These are phyloP conservation scores for Russula compacta DNA, from an alignment of 768 basidiomycete genomes.

Conservation along the genomic window DNA sequence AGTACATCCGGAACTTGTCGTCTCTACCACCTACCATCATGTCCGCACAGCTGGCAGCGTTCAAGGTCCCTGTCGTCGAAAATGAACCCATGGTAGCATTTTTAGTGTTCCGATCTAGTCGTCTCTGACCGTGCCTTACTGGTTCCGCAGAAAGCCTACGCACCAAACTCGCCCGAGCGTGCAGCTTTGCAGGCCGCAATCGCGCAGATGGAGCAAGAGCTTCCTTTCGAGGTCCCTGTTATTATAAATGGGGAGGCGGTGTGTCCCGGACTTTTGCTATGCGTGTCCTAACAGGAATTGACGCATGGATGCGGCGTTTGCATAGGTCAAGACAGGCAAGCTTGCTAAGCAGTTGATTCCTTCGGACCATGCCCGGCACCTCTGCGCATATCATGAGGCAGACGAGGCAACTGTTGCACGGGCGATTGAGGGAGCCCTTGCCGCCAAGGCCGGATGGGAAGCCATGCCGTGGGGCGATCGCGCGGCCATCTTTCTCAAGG, in stretches of 20 bases:
- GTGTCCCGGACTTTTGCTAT: constrained; percentile 22
- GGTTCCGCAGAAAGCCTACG: constrained; percentile 56
- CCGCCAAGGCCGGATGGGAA: constrained; percentile 87
- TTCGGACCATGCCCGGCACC: constrained; percentile 70
- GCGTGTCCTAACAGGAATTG: not conserved
- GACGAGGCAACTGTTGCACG: constrained; percentile 60
- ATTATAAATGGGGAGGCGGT: constrained; percentile 86
- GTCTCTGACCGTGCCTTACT: not conserved
- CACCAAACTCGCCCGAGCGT: constrained; percentile 71
- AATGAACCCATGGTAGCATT: constrained; percentile 88
- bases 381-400: constrained; percentile 86
- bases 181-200: constrained; percentile 62
- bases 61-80: constrained; percentile 75
- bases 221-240: constrained; percentile 90
- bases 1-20: not conserved
- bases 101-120: not conserved
- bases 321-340: constrained; percentile 71
- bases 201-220: constrained; percentile 66
- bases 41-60: constrained; percentile 63
- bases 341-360: constrained; percentile 75
- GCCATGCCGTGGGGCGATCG: constrained; percentile 92
- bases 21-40: constrained; percentile 27
- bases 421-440: constrained; percentile 84
- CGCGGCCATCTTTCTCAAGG: constrained; percentile 96
- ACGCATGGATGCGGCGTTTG: not conserved